Evolutionary conservation across 108 stramenopile species (phyloP).

Genomic region (Epithemia pelagica): DNA sequence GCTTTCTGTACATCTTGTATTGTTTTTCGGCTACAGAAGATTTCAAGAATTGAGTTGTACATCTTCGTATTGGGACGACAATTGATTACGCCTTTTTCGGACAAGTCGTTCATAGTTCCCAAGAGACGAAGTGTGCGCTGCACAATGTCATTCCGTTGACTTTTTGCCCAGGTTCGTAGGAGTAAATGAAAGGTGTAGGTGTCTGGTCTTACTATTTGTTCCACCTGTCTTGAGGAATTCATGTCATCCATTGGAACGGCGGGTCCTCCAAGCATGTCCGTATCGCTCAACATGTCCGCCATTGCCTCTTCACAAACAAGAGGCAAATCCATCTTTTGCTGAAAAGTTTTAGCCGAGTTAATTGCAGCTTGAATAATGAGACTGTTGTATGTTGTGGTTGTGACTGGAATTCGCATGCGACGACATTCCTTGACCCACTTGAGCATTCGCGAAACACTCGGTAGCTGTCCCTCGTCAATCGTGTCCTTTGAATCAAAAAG

Average conservation of each 20-base stretch:
- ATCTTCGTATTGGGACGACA: constrained; percentile 3
- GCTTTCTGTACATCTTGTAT: constrained; percentile 1
- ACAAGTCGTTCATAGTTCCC: background rate
- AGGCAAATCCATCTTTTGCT: background rate
- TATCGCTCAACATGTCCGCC: background rate
- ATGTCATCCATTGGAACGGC: too few relatives aligned
- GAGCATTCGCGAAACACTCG: background rate
- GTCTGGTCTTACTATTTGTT: background rate
- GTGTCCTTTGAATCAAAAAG: background rate
- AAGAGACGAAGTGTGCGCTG: constrained; percentile 2
- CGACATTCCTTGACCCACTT: background rate
- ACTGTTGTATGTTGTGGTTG: background rate
- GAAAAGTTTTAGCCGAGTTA: background rate
- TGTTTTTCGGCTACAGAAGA: background rate
- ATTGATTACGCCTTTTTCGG: background rate
- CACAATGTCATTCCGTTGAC: background rate
- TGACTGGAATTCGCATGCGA: background rate
- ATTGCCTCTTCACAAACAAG: background rate
- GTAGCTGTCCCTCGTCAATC: background rate
- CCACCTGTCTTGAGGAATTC: too few relatives aligned
- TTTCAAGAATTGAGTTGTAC: constrained; percentile 6
- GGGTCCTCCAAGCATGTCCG: too few relatives aligned
- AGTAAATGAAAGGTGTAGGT: background rate
- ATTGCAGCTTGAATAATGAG: background rate
- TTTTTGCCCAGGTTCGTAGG: constrained; percentile 4